phyloP scores from a whole-genome alignment of 2,329 filamentous ascomycete species.

The Fusarium pseudoanthophilum region DNA sequence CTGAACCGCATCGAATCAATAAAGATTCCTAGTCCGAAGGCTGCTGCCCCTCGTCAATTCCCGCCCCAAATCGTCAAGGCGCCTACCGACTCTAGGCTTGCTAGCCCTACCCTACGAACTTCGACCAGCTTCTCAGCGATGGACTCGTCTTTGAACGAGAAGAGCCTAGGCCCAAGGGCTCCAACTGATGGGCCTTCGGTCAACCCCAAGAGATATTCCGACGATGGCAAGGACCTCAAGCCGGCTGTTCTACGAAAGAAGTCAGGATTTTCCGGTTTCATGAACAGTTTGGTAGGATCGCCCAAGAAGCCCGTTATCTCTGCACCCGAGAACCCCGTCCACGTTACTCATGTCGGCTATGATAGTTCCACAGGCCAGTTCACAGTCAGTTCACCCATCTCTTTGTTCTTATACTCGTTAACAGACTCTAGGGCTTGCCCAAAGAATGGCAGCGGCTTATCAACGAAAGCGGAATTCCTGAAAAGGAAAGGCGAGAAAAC shows the following conservation, averaged over 20 bases:
- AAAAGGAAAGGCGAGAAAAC: conserved; percentile 95
- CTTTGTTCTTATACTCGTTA: conserved; percentile 24
- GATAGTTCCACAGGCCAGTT: conserved; percentile 97
- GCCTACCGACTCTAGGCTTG: conserved; percentile 62
- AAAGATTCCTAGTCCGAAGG: conserved; percentile 51
- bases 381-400: conserved; percentile 71
- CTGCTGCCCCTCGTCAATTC: conserved; percentile 42
- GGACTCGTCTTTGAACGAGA: conserved; percentile 54
- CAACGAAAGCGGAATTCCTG: conserved; percentile 94
- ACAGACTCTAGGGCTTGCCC: conserved; percentile 77
- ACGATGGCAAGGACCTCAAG: conserved; percentile 76
- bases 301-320: conserved; percentile 94
- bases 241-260: conserved; percentile 78
- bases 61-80: conserved; percentile 58
- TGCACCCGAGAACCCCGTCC: conserved; percentile 96
- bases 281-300: conserved; percentile 84
- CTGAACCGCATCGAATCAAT: conserved; percentile 69
- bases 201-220: conserved; percentile 79
- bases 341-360: conserved; percentile 97
- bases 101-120: conserved; percentile 68
- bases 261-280: conserved; percentile 86
- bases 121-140: conserved; percentile 65
- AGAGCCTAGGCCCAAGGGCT: conserved; percentile 47
- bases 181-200: conserved; percentile 58
- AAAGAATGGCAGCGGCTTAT: conserved; percentile 98